Evolutionary conservation across 768 basidiomycete species (phyloP).

Genomic region (Hericium erinaceus): DNA sequence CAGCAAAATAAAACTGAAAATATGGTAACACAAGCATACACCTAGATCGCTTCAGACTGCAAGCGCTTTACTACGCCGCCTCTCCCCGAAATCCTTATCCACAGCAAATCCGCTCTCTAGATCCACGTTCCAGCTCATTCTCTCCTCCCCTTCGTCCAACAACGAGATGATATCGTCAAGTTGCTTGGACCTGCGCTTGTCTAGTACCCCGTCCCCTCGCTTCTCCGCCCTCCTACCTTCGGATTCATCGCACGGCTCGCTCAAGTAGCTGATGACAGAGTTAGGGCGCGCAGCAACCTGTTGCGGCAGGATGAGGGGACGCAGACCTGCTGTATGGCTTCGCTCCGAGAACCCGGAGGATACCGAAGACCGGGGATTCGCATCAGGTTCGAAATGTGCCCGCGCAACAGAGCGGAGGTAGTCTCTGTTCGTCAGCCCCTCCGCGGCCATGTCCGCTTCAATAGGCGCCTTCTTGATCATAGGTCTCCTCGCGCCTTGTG

Average conservation of each 20-base stretch:
- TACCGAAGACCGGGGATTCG: neutral
- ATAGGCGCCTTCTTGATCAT: too few relatives aligned
- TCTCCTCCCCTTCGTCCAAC: slow-evolving; percentile 1
- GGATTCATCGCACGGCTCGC: neutral
- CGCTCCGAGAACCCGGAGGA: neutral
- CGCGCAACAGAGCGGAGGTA: slow-evolving; percentile 7
- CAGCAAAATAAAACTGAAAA: too few relatives aligned
- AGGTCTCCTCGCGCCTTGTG: too few relatives aligned
- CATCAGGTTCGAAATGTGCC: neutral
- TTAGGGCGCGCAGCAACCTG: slow-evolving; percentile 8
- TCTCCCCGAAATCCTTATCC: neutral
- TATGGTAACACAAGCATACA: too few relatives aligned
- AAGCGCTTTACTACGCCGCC: too few relatives aligned
- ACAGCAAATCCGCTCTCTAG: slow-evolving; percentile 1
- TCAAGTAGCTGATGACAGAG: neutral
- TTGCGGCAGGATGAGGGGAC: slow-evolving; percentile 17
- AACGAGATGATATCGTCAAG: slow-evolving; percentile 10
- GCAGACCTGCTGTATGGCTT: slow-evolving; percentile 5
- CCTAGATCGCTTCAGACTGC: too few relatives aligned
- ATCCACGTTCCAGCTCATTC: slow-evolving; percentile 3
- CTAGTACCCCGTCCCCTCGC: neutral
- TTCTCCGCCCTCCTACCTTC: neutral
- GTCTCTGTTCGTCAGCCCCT: slow-evolving; percentile 1
- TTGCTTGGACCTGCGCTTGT: slow-evolving; percentile 2
- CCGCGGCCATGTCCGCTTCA: neutral